phyloP scores from a whole-genome alignment of 2,329 filamentous ascomycete genomes.

The Aspergillus terreus region DNA sequence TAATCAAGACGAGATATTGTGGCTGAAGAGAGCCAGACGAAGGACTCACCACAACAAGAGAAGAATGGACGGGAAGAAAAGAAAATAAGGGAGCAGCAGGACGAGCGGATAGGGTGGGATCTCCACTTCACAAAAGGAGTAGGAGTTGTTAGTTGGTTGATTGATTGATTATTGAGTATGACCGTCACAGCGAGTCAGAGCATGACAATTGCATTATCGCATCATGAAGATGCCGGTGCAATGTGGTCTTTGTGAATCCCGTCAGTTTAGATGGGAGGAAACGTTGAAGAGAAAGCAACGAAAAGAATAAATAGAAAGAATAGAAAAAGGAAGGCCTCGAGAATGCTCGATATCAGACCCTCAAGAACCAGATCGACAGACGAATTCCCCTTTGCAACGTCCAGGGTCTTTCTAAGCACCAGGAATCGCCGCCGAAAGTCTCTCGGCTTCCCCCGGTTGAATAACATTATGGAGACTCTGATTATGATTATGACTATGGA shows the following conservation, averaged over 20 bases:
- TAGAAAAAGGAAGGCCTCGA: background rate
- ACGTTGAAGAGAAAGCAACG: background rate
- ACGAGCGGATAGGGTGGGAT: no score
- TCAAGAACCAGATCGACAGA: constrained; percentile 23
- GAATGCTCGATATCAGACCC: constrained; percentile 8
- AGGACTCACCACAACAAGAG: background rate
- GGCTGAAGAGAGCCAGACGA: background rate
- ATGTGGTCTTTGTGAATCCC: no score
- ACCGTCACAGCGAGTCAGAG: no score
- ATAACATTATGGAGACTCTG: constrained; percentile 14
- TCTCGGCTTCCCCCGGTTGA: constrained; percentile 22
- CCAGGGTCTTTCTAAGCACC: constrained; percentile 23
- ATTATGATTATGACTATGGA: constrained; percentile 5
- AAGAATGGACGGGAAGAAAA: background rate
- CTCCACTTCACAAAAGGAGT: no score
- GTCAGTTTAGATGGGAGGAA: no score
- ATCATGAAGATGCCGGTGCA: no score
- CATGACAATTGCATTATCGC: no score
- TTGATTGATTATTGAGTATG: no score
- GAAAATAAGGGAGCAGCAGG: background rate
- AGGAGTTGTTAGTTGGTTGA: no score
- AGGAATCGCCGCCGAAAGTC: constrained; percentile 24
- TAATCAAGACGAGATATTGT: background rate
- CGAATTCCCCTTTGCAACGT: constrained; percentile 9
- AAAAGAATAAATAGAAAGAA: background rate